Conservation (phyloP, 148 eudicot genomes). For the Camellia granthamiana region DNA sequence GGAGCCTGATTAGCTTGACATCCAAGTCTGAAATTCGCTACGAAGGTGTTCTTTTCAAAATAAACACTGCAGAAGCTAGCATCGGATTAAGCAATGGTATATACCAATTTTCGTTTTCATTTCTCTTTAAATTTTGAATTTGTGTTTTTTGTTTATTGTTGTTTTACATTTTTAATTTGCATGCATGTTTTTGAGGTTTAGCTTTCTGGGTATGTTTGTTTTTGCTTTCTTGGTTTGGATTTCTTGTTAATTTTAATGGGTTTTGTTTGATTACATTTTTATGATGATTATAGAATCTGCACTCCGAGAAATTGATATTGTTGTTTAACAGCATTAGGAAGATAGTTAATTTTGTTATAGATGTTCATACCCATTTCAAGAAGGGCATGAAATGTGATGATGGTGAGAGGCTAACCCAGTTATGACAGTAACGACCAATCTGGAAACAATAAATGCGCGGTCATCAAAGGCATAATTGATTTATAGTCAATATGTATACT, state of each 20-base stretch:
- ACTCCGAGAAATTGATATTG: too few relatives aligned
- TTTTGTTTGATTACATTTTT: background rate
- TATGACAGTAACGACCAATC: background rate
- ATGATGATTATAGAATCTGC: too few relatives aligned
- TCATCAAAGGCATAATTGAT: too few relatives aligned
- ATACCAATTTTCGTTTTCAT: too few relatives aligned
- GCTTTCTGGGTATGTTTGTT: background rate
- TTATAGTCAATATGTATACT: background rate
- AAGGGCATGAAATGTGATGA: background rate
- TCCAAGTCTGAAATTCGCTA: background rate
- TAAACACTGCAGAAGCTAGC: background rate
- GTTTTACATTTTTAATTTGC: background rate
- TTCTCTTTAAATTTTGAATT: background rate
- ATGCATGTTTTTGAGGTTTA: background rate
- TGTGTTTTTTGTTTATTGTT: background rate
- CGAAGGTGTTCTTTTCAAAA: background rate
- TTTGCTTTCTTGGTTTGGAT: background rate
- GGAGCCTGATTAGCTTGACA: background rate
- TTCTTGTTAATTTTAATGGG: background rate
- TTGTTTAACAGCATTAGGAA: background rate
- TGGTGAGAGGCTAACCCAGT: background rate
- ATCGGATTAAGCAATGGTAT: background rate
- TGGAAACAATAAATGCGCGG: background rate
- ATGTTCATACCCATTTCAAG: background rate
- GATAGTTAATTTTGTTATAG: background rate